Percentiles rank a stretch among this genome's conserved stretches.
Conservation (phyloP, 441 rosid genomes). For the Pelargonium cotyledonis region DNA sequence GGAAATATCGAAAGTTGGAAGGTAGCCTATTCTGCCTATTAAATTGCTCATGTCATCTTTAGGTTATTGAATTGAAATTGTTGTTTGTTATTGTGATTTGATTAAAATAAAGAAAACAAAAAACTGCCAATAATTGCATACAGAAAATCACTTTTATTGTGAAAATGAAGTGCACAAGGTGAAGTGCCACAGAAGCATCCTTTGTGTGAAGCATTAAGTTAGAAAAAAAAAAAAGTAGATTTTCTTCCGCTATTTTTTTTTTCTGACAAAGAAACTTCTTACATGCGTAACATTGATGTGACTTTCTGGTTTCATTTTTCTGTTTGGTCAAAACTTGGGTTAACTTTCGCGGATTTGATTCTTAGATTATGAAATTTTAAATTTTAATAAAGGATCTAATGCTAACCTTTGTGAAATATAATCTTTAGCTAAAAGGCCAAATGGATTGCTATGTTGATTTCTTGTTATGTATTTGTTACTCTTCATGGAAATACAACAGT, state of each 20-base stretch:
- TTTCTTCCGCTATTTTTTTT: not conserved
- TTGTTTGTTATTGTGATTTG: not conserved
- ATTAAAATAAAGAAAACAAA: not conserved
- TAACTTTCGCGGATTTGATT: not conserved
- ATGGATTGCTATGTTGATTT: not conserved
- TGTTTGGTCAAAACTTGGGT: not conserved
- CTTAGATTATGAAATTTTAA: not conserved
- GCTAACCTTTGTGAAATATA: not conserved
- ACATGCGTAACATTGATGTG: not conserved
- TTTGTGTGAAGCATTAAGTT: not conserved
- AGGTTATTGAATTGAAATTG: not conserved
- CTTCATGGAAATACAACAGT: not conserved
- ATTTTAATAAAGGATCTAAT: not conserved
- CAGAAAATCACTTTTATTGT: conserved; percentile 3
- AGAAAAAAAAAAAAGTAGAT: not conserved
- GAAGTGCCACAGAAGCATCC: not conserved
- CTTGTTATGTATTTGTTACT: not conserved
- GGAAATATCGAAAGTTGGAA: conserved; percentile 81
- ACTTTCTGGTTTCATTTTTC: not conserved
- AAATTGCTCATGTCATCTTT: conserved; percentile 9
- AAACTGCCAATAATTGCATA: not conserved
- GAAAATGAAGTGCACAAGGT: conserved; percentile 1
- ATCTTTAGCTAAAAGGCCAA: not conserved
- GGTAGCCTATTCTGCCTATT: conserved; percentile 37
- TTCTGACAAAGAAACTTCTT: not conserved